Conservation (phyloP, 148 eudicot species). For the Rhododendron kiyosumense region DNA sequence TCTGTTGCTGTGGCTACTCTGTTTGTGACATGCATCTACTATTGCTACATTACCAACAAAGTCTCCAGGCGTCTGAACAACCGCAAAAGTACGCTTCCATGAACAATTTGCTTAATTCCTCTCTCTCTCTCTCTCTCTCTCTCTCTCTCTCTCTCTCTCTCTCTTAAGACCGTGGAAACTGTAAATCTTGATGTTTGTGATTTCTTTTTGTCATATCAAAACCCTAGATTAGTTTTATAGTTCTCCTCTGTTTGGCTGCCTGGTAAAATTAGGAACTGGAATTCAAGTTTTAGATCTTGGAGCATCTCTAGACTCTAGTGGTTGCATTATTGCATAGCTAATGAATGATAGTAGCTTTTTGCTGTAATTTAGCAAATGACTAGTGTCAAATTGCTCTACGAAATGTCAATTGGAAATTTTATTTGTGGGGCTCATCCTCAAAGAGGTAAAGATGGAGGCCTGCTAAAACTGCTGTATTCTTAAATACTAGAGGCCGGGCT, state of each 20-base stretch:
- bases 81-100: slow-evolving; percentile 45
- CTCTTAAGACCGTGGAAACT: not conserved
- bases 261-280: slow-evolving; percentile 2
- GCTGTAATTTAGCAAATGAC: not conserved
- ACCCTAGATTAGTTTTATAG: not conserved
- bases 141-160: not conserved
- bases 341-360: not conserved
- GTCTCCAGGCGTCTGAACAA: slow-evolving; percentile 50
- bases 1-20: slow-evolving; percentile 57
- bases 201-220: not conserved
- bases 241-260: slow-evolving; percentile 8
- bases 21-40: slow-evolving; percentile 63
- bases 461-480: not conserved
- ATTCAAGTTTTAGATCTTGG: not conserved
- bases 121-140: not conserved
- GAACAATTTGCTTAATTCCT: not conserved
- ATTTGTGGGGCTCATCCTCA: not conserved
- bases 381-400: not conserved
- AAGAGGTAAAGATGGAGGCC: not conserved
- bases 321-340: not conserved
- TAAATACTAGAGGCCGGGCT: too few relatives aligned
- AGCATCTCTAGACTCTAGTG: not conserved
- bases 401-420: not conserved
- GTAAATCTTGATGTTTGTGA: not conserved
- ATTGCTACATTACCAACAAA: slow-evolving; percentile 72